Evolutionary conservation across 225 moss, liverwort and hornwort species (phyloP).

Genomic region (Takakia lepidozioides): DNA sequence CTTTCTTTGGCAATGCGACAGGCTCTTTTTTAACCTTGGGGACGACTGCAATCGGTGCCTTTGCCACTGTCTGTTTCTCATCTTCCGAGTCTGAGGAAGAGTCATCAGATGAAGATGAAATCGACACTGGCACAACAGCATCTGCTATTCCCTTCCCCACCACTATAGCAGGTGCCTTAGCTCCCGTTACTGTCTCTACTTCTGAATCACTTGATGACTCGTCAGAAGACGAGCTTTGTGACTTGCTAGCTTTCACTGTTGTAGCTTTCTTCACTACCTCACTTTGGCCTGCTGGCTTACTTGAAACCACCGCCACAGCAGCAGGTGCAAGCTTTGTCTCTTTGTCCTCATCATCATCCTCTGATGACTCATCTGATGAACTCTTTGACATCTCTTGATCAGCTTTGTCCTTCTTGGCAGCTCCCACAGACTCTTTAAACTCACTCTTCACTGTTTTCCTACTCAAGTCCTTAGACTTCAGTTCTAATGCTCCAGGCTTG

Average conservation of each 20-base stretch:
- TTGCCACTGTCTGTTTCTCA: slow-evolving; percentile 10
- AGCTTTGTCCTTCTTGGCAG: slow-evolving; percentile 1
- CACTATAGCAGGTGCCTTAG: too few relatives aligned
- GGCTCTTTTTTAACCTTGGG: slow-evolving; percentile 5
- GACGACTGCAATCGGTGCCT: slow-evolving; percentile 3
- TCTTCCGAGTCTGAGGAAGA: slow-evolving; percentile 13
- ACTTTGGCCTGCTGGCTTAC: background rate
- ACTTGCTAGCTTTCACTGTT: slow-evolving; percentile 2
- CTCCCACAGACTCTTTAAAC: too few relatives aligned
- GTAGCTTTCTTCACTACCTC: slow-evolving; percentile 6
- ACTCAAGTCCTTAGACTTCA: too few relatives aligned
- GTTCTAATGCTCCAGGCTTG: too few relatives aligned
- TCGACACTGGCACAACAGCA: too few relatives aligned
- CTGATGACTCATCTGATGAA: slow-evolving; percentile 33
- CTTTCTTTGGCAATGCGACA: slow-evolving; percentile 4
- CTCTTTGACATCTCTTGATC: slow-evolving; percentile 8
- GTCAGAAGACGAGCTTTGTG: slow-evolving; percentile 1
- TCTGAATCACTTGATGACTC: too few relatives aligned
- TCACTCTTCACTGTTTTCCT: too few relatives aligned
- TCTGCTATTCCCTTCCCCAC: too few relatives aligned
- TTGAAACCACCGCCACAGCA: slow-evolving; percentile 7
- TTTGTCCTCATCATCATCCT: slow-evolving; percentile 25
- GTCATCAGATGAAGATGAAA: slow-evolving; percentile 10
- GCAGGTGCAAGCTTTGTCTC: slow-evolving; percentile 9
- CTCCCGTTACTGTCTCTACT: too few relatives aligned